Evolutionary conservation across 2,329 filamentous ascomycete genomes (phyloP), one percentile per base, ranked within the genome.

Genomic region (Aspergillus vadensis): DNA sequence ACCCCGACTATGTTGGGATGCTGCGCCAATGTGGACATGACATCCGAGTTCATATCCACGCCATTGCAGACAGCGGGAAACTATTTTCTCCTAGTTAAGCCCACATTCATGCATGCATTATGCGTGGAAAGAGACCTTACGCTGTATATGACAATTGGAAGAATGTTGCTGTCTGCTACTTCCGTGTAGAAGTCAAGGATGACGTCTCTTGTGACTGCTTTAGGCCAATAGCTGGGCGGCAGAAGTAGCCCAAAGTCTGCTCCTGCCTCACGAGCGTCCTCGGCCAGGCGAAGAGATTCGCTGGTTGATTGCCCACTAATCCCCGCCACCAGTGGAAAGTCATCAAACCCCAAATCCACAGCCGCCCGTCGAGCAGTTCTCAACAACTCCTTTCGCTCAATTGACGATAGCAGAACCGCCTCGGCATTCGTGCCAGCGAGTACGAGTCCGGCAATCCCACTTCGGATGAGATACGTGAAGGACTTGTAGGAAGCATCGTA

Each of bases 1-100:
- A 87, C 85, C 27, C 87, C 88, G 53, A 89, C 85, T 65, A 91
- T 88, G 65, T 89, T 90, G 47, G 81, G 76, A 70, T 88, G 85
- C 61, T 81, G 74, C 10, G 83, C 82, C 4, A 90, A 78, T 0
- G 78, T 76, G 2, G 83, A 77, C 63, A 91, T 86, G 68, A 85
- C 83, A 63, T 90, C 87, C 0, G 86, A 89, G 41, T 32, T 78
- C 44, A 80, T 67, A 58, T 81, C 78, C 2, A 81, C 62, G 1
- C 79, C 78, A 74, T 69, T 70, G 19, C 70, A 74, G 9, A 76
- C 70, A 2, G 68, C 72, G 0, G 76, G 75, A 51, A 76, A 74
- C 65, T 74, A 15, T n/a, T n/a, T n/a, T n/a, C n/a, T 17, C 6
- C 2, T 25, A 7, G 9, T 15, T 27, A 12, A 36, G 32, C 12